phyloP scores from a whole-genome alignment of 495 filamentous ascomycete species.

The Durotheca rogersii region DNA sequence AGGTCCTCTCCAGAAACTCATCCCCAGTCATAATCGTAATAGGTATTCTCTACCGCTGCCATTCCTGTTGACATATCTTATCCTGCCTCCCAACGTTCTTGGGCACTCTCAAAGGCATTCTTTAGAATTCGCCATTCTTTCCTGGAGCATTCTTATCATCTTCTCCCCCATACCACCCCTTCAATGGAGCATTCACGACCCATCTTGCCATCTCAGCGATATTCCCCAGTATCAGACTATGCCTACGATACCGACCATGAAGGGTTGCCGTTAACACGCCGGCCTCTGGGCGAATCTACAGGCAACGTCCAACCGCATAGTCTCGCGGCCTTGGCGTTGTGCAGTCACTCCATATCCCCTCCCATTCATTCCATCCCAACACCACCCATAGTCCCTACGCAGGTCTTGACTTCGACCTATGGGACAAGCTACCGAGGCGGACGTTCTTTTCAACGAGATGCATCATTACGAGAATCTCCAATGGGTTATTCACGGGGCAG shows the following conservation, averaged over 20 bases:
- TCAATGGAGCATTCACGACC: slow-evolving; percentile 36
- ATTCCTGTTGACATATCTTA: slow-evolving; percentile 41
- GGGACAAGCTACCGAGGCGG: slow-evolving; percentile 37
- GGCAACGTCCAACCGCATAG: slow-evolving; percentile 50
- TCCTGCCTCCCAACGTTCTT: slow-evolving; percentile 40
- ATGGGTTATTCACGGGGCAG: slow-evolving; percentile 47
- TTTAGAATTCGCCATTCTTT: slow-evolving; percentile 34
- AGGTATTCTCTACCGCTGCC: slow-evolving; percentile 36
- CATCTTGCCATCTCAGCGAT: slow-evolving; percentile 38
- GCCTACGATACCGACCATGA: slow-evolving; percentile 35
- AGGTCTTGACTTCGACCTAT: slow-evolving; percentile 42
- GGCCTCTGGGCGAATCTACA: slow-evolving; percentile 50
- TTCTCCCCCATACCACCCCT: slow-evolving; percentile 18
- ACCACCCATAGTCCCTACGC: slow-evolving; percentile 46
- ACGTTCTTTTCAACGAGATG: slow-evolving; percentile 38
- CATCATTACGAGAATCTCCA: slow-evolving; percentile 36
- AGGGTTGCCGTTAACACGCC: slow-evolving; percentile 35
- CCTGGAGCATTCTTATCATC: slow-evolving; percentile 37
- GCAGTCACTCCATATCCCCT: slow-evolving; percentile 43
- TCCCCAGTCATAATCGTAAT: slow-evolving; percentile 32
- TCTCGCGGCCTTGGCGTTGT: slow-evolving; percentile 39
- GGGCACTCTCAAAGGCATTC: slow-evolving; percentile 31
- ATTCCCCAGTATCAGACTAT: slow-evolving; percentile 35
- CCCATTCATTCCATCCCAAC: slow-evolving; percentile 42
- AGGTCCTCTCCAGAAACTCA: slow-evolving; percentile 16